Percentiles rank a stretch among this genome's conserved stretches.
These are phyloP conservation scores for Monosporozyma servazzii DNA, from an alignment of 805 yeast genomes.

Conservation along the genomic window DNA sequence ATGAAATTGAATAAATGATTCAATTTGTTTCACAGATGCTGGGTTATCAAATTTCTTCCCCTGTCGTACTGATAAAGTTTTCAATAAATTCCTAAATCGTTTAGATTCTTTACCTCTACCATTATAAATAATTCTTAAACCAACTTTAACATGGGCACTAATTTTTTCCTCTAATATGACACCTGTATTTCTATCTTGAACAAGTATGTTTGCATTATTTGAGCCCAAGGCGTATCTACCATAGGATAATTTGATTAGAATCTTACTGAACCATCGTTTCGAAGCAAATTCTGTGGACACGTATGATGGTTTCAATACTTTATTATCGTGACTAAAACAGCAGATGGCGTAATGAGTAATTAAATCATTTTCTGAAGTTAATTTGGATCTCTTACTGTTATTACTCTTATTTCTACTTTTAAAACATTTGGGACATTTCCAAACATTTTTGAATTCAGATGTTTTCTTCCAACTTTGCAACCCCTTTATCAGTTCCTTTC, in stretches of 20 bases:
- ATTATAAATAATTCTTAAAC: conserved; percentile 73
- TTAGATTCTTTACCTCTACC: conserved; percentile 56
- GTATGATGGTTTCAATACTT: conserved; percentile 54
- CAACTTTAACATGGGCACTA: conserved; percentile 79
- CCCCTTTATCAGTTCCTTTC: conserved; percentile 38
- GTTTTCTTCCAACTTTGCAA: conserved; percentile 34
- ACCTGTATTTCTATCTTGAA: conserved; percentile 86
- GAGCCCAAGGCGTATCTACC: conserved; percentile 82
- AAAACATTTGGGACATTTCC: conserved; percentile 74
- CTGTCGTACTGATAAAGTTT: conserved; percentile 63
- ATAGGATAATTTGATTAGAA: conserved; percentile 73
- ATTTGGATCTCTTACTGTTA: conserved; percentile 31
- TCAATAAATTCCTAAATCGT: conserved; percentile 51
- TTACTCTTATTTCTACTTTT: conserved; percentile 45
- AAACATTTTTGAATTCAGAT: conserved; percentile 38
- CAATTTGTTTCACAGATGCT: conserved; percentile 54
- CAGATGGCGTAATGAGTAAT: conserved; percentile 86
- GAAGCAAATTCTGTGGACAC: conserved; percentile 78
- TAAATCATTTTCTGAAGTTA: conserved; percentile 44
- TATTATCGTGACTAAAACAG: conserved; percentile 54
- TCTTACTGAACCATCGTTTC: conserved; percentile 79
- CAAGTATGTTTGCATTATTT: conserved; percentile 87
- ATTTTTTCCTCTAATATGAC: conserved; percentile 87
- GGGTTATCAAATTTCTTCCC: conserved; percentile 77
- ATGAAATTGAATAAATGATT: conserved; percentile 74